Evolutionary conservation across 441 rosid species (phyloP), one percentile per base, ranked within the genome.

Genomic region (Biscutella laevigata): DNA sequence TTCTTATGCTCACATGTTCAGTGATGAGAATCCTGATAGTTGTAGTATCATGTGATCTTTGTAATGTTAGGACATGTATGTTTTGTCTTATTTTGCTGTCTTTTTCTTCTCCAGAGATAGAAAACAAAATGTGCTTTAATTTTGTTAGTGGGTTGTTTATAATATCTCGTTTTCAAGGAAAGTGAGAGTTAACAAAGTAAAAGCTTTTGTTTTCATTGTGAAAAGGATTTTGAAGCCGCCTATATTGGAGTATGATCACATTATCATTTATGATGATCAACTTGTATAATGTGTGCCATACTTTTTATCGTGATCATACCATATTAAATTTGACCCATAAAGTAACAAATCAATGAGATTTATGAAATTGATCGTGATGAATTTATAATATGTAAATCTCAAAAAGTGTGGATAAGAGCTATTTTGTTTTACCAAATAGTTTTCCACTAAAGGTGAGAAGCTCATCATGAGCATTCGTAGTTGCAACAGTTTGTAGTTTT

Each of bases 21-120:
- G 89, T 28, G 98, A 92, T 72, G 98, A 88, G 77, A 92, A 92
- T 42, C 52, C 96, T 1, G 61, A 71, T 34, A 78, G 96, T 66
- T 92, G 98, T 74, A 82, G 75, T 71, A 54, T 92, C 59, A 92
- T 92, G 98, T 91, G 77, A 69, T 54, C 53, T 66, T 10, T 28
- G 59, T 61, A 64, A 64, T 69, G 36, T 16, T 47, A 66, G 57
- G 67, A 54, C 29, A 32, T 61, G 58, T 7, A 65, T 73, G 59
- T 13, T 50, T 55, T 46, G 49, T 10, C 45, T 33, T 44, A 38
- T 21, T 36, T 35, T 11, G 41, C 14, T 58, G 47, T 28, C 53
- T 7, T 24, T 46, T 24, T 43, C 21, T 20, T 24, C 4, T 15
- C 19, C 0, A 11, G 39, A 52, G 51, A 58, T 51, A 53, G 52